Conservation (phyloP, 345 rosid genomes). For the Lepidium sativum region DNA sequence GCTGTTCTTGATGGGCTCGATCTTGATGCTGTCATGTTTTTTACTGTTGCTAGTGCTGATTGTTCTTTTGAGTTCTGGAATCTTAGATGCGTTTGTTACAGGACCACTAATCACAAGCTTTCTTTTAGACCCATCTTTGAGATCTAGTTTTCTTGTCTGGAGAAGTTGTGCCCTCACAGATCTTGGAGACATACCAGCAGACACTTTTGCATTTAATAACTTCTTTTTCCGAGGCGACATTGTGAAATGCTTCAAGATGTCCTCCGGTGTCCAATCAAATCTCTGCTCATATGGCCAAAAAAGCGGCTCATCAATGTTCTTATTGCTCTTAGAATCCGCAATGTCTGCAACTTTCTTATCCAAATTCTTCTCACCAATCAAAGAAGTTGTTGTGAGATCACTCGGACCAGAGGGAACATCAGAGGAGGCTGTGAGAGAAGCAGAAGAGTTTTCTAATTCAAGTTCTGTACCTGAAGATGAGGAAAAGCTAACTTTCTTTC, state of each 20-base stretch:
- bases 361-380: background rate
- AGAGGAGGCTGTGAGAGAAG: background rate
- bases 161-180: constrained; percentile 20
- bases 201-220: background rate
- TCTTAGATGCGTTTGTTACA: constrained; percentile 15
- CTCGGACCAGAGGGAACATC: background rate
- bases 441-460: background rate
- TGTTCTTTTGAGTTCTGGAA: constrained; percentile 26
- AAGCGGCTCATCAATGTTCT: constrained; percentile 30
- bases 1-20: background rate
- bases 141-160: constrained; percentile 2
- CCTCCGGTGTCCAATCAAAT: constrained; percentile 37
- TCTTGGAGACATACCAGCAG: constrained; percentile 20
- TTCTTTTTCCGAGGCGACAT: constrained; percentile 45
- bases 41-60: constrained; percentile 6
- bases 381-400: background rate
- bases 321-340: constrained; percentile 12
- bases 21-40: constrained; percentile 1
- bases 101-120: constrained; percentile 17
- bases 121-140: constrained; percentile 17
- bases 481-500: constrained; percentile 23
- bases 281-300: constrained; percentile 50
- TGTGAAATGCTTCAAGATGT: constrained; percentile 39
- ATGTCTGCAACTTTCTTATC: constrained; percentile 8
- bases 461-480: constrained; percentile 3